phyloP scores from a whole-genome alignment of 2,329 filamentous ascomycete genomes.

The Sarocladium kiliense region DNA sequence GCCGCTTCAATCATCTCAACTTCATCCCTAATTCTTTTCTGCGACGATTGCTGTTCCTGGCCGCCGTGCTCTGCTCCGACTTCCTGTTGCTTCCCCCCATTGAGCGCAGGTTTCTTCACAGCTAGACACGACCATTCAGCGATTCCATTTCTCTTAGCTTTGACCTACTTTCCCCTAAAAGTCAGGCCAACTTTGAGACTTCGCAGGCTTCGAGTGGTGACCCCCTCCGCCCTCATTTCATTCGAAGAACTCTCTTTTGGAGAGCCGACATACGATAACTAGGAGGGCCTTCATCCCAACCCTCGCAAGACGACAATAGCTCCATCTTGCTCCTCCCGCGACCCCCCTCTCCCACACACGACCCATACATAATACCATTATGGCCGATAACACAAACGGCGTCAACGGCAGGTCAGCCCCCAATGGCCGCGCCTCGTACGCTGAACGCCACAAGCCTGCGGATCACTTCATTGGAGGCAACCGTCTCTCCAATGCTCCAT shows the following conservation, averaged over 20 bases:
- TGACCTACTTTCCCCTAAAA: conserved; percentile 1
- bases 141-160: background rate
- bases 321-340: conserved; percentile 5
- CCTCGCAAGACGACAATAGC: background rate
- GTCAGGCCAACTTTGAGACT: conserved; percentile 1
- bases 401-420: conserved; percentile 42
- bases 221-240: background rate
- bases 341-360: conserved; percentile 14
- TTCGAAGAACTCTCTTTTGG: background rate
- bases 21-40: background rate
- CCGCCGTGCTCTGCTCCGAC: background rate
- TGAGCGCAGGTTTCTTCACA: conserved; percentile 1
- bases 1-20: background rate
- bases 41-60: conserved; percentile 5
- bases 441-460: conserved; percentile 76
- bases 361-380: conserved; percentile 25
- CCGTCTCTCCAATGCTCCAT: conserved; percentile 71
- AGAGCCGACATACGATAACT: background rate
- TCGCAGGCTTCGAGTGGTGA: background rate
- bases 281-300: background rate
- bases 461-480: conserved; percentile 98
- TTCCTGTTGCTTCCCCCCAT: background rate
- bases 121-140: background rate
- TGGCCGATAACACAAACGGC: conserved; percentile 45
- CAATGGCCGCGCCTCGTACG: conserved; percentile 62